Conservation (phyloP, 176 grass and related monocot genomes). For the Ampelocalamus luodianensis region DNA sequence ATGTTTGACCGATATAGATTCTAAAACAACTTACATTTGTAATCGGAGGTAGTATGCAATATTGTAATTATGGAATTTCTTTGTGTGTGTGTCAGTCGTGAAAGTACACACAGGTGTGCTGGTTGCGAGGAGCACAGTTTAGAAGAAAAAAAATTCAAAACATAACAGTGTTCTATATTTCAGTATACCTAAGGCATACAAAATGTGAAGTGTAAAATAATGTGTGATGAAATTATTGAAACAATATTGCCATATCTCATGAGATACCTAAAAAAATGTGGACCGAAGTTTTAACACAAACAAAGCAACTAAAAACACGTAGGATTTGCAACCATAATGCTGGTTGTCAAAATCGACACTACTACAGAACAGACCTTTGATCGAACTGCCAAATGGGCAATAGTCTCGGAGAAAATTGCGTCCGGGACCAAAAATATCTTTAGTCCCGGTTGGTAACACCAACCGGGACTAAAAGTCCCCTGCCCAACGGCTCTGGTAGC, state of each 20-base stretch:
- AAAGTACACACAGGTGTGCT: not conserved
- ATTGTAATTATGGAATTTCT: not conserved
- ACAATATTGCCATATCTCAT: not conserved
- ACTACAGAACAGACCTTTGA: no score
- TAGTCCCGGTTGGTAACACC: no score
- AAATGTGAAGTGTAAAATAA: slow-evolving; percentile 19
- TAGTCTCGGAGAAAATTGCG: no score
- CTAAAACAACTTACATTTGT: no score
- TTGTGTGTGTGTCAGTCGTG: not conserved
- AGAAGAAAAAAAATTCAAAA: no score
- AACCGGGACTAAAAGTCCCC: no score
- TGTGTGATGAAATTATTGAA: not conserved
- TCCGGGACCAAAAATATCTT: no score
- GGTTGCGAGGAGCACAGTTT: not conserved
- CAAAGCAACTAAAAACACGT: not conserved
- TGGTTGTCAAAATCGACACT: not conserved
- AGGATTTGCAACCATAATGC: slow-evolving; percentile 5
- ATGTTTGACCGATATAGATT: no score
- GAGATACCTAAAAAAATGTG: not conserved
- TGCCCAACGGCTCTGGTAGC: no score
- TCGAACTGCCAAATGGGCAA: no score
- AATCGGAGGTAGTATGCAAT: no score
- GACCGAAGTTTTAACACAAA: not conserved
- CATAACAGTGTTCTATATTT: not conserved
- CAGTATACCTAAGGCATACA: not conserved